Base-by-base conservation (phyloP, 2,329 filamentous ascomycete genomes). In the Diaporthe sp. region DNA sequence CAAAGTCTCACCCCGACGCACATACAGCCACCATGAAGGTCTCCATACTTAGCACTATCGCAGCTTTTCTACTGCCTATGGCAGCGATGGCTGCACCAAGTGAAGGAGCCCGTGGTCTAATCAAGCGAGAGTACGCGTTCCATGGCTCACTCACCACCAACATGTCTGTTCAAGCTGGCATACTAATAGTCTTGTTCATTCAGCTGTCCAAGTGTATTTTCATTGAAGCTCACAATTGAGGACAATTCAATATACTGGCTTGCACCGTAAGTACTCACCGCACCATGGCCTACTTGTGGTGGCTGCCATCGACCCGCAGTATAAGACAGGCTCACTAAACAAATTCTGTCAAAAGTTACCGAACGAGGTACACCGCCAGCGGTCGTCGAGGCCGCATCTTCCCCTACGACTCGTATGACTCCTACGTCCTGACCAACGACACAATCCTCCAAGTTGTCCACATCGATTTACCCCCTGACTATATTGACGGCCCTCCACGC, bases 221-320 rank as follows among this genome's bases (percentile, higher is more conserved):
- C 60, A 22, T 28, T 65, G 60, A 25, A 12, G 60, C 60, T 65
- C 8, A 44, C 60, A 31, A 65, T 65, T 47, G 60, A 65, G 25
- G 60, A 65, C 25, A 47, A 65, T 65, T 65, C 60, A 31, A 65
- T 39, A n/a, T 65, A 65, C 60, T 65, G 60, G 60, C 60, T 65
- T 65, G 60, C 39, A 47, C 60, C 60, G 60, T 65, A 47, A 47
- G 60, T 65, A 47, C 31, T 31, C 8, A 7, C 60, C 31, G 39
- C 60, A 47, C 22, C 60, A 65, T 47, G n/a, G n/a, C 60, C 39
- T 31, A 31, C 17, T 31, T 22, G 31, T 13, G n/a, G n/a, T 28
- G 39, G 17, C 25, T 47, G 2, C 57, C 25, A 47, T 47, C 60
- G 4, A 22, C 60, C 0, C 25, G 7, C 25, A 65, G 15, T 31